Base-by-base conservation (phyloP, 164 flowering plant genomes). In the Chimonanthus praecox region DNA sequence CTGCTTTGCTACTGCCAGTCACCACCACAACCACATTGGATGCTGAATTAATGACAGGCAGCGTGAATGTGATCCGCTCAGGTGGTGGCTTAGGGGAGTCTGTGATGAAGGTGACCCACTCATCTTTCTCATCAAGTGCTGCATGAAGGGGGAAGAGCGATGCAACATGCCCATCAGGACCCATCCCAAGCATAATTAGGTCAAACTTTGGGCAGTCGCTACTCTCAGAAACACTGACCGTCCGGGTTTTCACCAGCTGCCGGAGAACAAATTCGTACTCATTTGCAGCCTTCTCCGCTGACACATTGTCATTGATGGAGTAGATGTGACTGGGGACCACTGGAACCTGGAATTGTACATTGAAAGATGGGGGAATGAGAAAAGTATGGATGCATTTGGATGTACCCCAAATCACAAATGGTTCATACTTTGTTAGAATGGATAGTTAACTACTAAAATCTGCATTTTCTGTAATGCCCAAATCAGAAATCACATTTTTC, bases 51-150 rank as follows among this genome's bases (percentile, higher is more conserved):
- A 91, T 87, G 71, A 91, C 94, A 9, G 97, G 97, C 67, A 91
- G 69, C 43, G 97, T 89, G 82, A 91, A 89, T 3, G 97, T 90
- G 80, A 89, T 89, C 73, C 94, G 80, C 83, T 89, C 94, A 0
- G 92, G 97, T 68, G 94, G 97, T 18, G 97, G 85, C 76, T 87
- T 79, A n/a, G 96, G 93, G 62, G 97, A 91, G 75, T 88, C 88
- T 5, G 86, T 88, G 33, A 91, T 84, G 71, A 80, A 91, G 20
- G 91, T 87, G 16, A 91, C 88, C 97, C 97, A 91, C 5, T 86
- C 88, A 44, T 82, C 79, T 71, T 78, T 85, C 78, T 78, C 87
- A 6, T 85, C 77, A 3, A 91, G 84, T 9, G 72, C 86, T 0
- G 84, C 33, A 67, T 91, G 91, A 63, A 81, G 72, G 10, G 94